Base-by-base conservation (phyloP, 768 basidiomycete species). In the Naganishia onofrii region DNA sequence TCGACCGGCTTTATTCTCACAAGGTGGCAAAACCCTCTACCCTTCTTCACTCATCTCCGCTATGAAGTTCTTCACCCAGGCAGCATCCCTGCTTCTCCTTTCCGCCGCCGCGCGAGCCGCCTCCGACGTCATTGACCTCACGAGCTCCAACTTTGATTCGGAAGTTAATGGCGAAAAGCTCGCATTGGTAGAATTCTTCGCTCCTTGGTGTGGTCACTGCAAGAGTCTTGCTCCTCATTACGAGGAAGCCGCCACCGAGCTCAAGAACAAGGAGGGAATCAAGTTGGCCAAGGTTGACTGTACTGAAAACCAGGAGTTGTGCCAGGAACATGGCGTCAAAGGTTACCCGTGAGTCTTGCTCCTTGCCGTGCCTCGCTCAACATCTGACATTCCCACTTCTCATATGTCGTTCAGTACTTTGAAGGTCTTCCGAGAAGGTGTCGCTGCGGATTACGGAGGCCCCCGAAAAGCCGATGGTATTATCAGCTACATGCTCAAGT, bases 251-350 rank as follows among this genome's bases (percentile, higher is more conserved):
- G 93, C 96, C 0, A 95, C 94, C 13, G 84, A 87, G 42, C 88
- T 99, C 81, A 96, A 95, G 84, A 66, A 67, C 21, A 89, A 89
- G 73, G 90, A 88, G 80, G 85, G 85, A 81, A 92, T 99, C 83
- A 90, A 90, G 81, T 82, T 99, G 66, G 93, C 93, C 74, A 95
- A 97, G 80, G 94, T 98, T 63, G 93, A 98, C 84, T 98, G 95
- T 81, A 95, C 96, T 54, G 93, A 91, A 73, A 85, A 98, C 77
- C 87, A 89, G 29, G 93, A 95, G 66, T 86, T 99, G 34, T 99
- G 96, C 83, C 88, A 91, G 79, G 76, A 85, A 60, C 88, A 93
- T 69, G 93, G 90, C 51, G 86, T 99, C 53, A 88, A 89, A 80
- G 95, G 95, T 19, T 99, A 99, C 84, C 93, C 93, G 93, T 93